Percentiles rank a stretch among this genome's conserved stretches.
Conservation (phyloP, 164 flowering plant species). For the Cinnamomum chago region DNA sequence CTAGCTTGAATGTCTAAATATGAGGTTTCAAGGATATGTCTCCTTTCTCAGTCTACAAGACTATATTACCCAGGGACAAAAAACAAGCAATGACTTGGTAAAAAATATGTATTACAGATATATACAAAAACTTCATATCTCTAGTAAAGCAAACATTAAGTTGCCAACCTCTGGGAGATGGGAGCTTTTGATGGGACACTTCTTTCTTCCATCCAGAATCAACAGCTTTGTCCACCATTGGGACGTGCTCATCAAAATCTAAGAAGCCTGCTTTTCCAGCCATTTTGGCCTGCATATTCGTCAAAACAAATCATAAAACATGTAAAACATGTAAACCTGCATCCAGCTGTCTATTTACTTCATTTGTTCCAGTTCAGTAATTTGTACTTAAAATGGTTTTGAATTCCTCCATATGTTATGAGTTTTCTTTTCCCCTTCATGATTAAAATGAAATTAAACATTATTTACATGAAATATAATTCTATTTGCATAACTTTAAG, state of each 20-base stretch:
- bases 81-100: neutral
- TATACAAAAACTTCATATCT: neutral
- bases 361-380: no score
- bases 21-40: neutral
- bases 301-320: neutral
- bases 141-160: neutral
- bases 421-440: no score
- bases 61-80: neutral
- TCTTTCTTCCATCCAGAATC: constrained; percentile 68
- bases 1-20: no score
- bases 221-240: constrained; percentile 92
- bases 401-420: no score
- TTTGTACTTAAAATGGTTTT: no score
- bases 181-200: constrained; percentile 37
- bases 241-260: constrained; percentile 84
- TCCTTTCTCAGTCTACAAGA: neutral
- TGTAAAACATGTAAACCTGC: neutral
- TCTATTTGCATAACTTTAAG: no score
- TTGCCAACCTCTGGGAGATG: constrained; percentile 50
- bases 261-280: constrained; percentile 9
- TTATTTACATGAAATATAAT: no score
- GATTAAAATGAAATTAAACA: no score
- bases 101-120: no score
- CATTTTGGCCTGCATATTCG: constrained; percentile 11
- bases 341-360: no score